Evolutionary conservation across 305 asterid genomes (phyloP), one percentile per base, ranked within the genome.

Genomic region (Salvia sclarea): DNA sequence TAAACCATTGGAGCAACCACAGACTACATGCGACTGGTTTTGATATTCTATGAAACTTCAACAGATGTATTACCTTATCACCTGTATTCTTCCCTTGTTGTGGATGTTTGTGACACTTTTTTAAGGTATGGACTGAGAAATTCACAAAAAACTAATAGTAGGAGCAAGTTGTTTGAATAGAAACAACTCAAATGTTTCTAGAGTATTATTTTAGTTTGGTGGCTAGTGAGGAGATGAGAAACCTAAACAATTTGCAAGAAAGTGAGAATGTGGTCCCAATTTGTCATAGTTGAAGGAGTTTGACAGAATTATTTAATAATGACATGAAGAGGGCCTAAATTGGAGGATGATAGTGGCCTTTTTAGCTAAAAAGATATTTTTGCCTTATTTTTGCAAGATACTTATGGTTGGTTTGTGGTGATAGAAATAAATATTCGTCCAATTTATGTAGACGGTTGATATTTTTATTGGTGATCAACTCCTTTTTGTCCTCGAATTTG

Each of bases 181-280:
- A 58, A 11, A 57, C 31, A 25, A 25, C 2, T 25, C 31, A 37
- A 37, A 37, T 33, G n/a, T n/a, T n/a, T n/a, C n/a, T 10, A 5
- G 6, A 66, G 28, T 41, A 18, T 12, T 38, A 25, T 16, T 4
- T 68, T 53, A 4, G 13, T 20, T 40, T 60, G 28, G 28, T 62
- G 33, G 53, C 56, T 61, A 38, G 20, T 63, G 56, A 37, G 47
- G 45, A 43, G 41, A 54, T 53, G 54, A 52, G 61, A 52, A 16
- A 21, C 31, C 38, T 49, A 11, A 17, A 18, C 4, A 16, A 47
- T 0, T 2, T 28, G 25, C 4, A 11, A 35, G 66, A 21, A 53
- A 17, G 71, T 44, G 50, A 20, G 43, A 72, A 16, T 40, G 74
- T 74, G 74, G 74, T 67, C 74, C 69, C 56, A 38, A 38, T 52